phyloP scores from a whole-genome alignment of 140 eudicot species.

The Stevia rebaudiana region DNA sequence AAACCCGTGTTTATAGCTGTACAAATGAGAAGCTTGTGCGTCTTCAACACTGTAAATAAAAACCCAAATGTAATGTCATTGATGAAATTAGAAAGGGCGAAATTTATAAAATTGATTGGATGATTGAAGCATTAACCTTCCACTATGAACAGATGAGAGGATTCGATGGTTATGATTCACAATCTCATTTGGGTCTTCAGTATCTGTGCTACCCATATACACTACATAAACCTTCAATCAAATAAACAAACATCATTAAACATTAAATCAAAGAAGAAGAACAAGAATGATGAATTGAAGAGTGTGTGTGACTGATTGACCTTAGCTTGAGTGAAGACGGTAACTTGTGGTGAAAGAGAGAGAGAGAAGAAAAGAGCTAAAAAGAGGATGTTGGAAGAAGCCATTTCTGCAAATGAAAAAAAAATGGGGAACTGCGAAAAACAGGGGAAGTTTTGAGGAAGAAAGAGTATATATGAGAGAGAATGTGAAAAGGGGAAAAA shows the following conservation, averaged over 20 bases:
- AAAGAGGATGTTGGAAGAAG: conserved; percentile 27
- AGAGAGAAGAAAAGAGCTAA: conserved; percentile 28
- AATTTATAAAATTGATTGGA: not conserved
- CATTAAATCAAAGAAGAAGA: not conserved
- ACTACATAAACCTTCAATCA: conserved; percentile 63
- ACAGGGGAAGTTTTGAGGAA: conserved; percentile 21
- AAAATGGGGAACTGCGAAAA: conserved; percentile 9
- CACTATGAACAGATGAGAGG: conserved; percentile 58
- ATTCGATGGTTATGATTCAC: conserved; percentile 52
- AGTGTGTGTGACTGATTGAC: conserved; percentile 17
- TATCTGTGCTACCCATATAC: conserved; percentile 60
- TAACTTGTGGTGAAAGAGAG: conserved; percentile 28
- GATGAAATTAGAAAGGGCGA: not conserved
- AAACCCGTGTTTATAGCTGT: conserved; percentile 76
- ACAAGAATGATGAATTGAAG: not conserved
- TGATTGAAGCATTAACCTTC: conserved; percentile 31
- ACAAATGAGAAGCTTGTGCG: conserved; percentile 70
- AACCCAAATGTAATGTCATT: not conserved
- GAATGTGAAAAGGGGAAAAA: not conserved
- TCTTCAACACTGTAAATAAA: conserved; percentile 44
- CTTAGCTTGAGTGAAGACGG: conserved; percentile 40
- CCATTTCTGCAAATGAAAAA: conserved; percentile 34
- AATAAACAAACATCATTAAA: not conserved
- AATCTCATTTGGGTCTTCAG: conserved; percentile 62
- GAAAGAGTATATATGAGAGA: conserved; percentile 14